Evolutionary conservation across 2,329 filamentous ascomycete species (phyloP).

Genomic region (Penicillium sp.): DNA sequence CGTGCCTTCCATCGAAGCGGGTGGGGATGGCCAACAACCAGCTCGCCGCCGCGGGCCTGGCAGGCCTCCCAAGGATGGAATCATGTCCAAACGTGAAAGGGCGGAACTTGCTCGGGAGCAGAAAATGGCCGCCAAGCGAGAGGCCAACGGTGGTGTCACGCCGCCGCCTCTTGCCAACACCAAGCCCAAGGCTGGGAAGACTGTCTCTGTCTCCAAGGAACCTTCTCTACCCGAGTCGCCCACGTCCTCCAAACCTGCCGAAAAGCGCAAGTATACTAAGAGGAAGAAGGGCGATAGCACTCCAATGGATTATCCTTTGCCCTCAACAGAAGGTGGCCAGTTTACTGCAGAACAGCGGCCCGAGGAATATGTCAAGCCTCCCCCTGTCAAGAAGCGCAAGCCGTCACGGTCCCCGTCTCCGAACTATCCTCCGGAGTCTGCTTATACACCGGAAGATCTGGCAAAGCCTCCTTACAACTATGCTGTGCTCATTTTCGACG

Average conservation of each 20-base stretch:
- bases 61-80: constrained; percentile 61
- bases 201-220: constrained; percentile 26
- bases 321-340: constrained; percentile 42
- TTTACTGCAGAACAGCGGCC: constrained; percentile 35
- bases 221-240: constrained; percentile 34
- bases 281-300: constrained; percentile 44
- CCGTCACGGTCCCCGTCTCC: constrained; percentile 58
- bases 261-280: constrained; percentile 49
- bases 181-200: constrained; percentile 32
- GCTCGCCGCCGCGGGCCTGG: constrained; percentile 52
- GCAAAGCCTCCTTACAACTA: constrained; percentile 60
- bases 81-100: constrained; percentile 62
- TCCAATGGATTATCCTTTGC: constrained; percentile 39
- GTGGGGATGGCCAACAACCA: constrained; percentile 38
- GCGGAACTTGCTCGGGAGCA: constrained; percentile 52
- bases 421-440: constrained; percentile 55
- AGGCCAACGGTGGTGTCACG: constrained; percentile 46
- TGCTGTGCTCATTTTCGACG: constrained; percentile 60
- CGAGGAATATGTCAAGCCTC: constrained; percentile 42
- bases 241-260: constrained; percentile 34
- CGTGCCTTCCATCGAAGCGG: constrained; percentile 30
- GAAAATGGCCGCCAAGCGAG: constrained; percentile 47
- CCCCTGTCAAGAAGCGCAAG: constrained; percentile 49
- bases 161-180: constrained; percentile 30
- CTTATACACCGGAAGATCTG: constrained; percentile 60